A percentile compares a stretch with the other conserved stretches of the same genome.
These are phyloP conservation scores for Penicillium daleae DNA, from an alignment of 495 filamentous ascomycete genomes.

Conservation along the genomic window DNA sequence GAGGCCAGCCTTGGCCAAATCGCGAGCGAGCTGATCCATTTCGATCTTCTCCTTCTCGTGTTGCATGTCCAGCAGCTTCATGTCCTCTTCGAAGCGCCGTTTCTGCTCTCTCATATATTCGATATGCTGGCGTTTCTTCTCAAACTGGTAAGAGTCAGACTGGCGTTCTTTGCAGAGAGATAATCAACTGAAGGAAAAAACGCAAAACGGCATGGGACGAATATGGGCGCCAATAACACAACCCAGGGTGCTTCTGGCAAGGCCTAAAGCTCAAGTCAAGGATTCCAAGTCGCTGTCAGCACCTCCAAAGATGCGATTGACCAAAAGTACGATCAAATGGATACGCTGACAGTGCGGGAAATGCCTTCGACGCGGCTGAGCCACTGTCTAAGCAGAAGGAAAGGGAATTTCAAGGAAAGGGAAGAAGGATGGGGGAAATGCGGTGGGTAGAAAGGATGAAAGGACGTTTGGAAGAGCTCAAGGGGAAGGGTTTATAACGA, in stretches of 20 bases:
- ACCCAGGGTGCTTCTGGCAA: neutral
- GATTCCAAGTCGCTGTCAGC: neutral
- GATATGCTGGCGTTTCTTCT: constrained; percentile 88
- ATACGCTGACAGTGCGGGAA: neutral
- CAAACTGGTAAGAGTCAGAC: constrained; percentile 64
- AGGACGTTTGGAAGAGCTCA: neutral
- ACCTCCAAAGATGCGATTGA: neutral
- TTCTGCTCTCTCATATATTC: constrained; percentile 85
- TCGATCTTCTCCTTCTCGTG: constrained; percentile 79
- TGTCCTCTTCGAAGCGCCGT: constrained; percentile 81
- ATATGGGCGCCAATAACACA: neutral
- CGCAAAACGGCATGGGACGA: neutral
- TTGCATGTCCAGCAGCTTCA: constrained; percentile 82
- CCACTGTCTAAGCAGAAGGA: neutral
- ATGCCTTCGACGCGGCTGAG: neutral
- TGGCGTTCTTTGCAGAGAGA: constrained; percentile 3
- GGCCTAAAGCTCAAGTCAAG: neutral
- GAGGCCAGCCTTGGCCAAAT: constrained; percentile 64
- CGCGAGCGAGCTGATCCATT: constrained; percentile 78
- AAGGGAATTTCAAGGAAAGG: neutral
- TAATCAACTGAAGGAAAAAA: neutral
- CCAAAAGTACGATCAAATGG: neutral
- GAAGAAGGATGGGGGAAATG: neutral
- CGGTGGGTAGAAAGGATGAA: neutral
- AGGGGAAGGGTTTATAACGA: neutral